phyloP scores from a whole-genome alignment of 495 filamentous ascomycete genomes.

The Penicillium diatomitis region DNA sequence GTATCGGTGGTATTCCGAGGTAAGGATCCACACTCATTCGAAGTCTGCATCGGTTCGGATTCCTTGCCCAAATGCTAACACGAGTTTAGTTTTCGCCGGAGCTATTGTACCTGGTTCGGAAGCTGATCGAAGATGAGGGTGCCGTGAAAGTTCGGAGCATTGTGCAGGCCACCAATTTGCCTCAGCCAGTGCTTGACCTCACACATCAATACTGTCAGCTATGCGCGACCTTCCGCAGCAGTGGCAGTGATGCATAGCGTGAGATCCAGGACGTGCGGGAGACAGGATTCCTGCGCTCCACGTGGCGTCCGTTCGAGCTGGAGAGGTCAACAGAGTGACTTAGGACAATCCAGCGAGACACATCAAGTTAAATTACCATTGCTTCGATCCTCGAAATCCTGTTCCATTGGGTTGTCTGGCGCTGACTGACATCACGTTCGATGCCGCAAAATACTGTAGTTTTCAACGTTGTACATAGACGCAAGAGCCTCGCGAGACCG shows the following conservation, averaged over 20 bases:
- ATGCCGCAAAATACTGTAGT: no score
- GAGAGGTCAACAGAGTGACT: no score
- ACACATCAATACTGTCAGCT: constrained; percentile 94
- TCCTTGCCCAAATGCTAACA: neutral
- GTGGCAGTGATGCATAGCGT: constrained; percentile 72
- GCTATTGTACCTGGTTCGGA: constrained; percentile 75
- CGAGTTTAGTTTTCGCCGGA: constrained; percentile 76
- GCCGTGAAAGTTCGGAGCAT: constrained; percentile 96
- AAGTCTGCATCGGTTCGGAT: neutral
- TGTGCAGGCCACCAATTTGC: constrained; percentile 87
- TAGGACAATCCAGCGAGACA: no score
- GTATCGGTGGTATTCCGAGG: constrained; percentile 97
- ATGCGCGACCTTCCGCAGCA: constrained; percentile 90
- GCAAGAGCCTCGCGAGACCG: no score
- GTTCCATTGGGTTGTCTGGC: no score
- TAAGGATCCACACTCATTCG: constrained; percentile 21
- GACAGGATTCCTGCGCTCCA: no score
- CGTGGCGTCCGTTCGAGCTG: no score
- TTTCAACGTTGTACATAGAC: no score
- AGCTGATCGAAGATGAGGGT: constrained; percentile 92
- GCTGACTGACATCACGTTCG: no score
- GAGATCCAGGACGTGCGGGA: no score
- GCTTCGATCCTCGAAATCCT: no score
- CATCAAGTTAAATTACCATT: no score
- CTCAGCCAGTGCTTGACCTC: constrained; percentile 85